A percentile compares a stretch with the other conserved stretches of the same genome.
phyloP scores from a whole-genome alignment of 176 grass and related monocot species.

The Alloteropsis semialata region DNA sequence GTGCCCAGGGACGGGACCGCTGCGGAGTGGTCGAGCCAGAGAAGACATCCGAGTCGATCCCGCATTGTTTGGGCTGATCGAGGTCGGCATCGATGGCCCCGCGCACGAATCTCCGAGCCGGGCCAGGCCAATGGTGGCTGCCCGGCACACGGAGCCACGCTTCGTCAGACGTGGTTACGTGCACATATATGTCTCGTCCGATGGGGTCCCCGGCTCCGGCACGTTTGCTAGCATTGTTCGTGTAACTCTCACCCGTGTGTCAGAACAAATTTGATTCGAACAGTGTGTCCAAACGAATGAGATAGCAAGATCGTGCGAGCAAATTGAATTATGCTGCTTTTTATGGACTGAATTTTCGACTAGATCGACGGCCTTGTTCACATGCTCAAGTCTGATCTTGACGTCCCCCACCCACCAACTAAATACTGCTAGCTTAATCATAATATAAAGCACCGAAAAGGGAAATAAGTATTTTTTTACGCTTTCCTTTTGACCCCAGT shows the following conservation, averaged over 20 bases:
- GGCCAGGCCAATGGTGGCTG: too few relatives aligned
- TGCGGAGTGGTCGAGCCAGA: too few relatives aligned
- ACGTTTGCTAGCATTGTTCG: not conserved
- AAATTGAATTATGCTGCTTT: not conserved
- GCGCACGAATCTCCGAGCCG: conserved; percentile 27
- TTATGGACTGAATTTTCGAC: not conserved
- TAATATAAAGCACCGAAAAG: not conserved
- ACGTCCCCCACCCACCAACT: not conserved
- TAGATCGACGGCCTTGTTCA: not conserved
- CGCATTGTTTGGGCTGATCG: not conserved
- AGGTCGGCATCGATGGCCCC: conserved; percentile 20
- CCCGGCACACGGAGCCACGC: not conserved
- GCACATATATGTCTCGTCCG: not conserved
- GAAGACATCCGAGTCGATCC: not conserved
- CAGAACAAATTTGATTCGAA: not conserved
- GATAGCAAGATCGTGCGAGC: not conserved
- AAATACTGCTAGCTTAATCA: not conserved
- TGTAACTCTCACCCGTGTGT: not conserved
- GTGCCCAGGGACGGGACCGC: not conserved
- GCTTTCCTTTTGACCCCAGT: not conserved
- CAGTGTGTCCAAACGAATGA: not conserved
- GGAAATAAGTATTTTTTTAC: not conserved
- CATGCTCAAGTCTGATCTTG: not conserved
- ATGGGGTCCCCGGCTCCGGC: not conserved
- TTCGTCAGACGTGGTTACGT: not conserved